Percentiles rank a stretch among this genome's conserved stretches.
Evolutionary conservation across 2,329 filamentous ascomycete genomes (phyloP).

Genomic region (Calycina herbarum): DNA sequence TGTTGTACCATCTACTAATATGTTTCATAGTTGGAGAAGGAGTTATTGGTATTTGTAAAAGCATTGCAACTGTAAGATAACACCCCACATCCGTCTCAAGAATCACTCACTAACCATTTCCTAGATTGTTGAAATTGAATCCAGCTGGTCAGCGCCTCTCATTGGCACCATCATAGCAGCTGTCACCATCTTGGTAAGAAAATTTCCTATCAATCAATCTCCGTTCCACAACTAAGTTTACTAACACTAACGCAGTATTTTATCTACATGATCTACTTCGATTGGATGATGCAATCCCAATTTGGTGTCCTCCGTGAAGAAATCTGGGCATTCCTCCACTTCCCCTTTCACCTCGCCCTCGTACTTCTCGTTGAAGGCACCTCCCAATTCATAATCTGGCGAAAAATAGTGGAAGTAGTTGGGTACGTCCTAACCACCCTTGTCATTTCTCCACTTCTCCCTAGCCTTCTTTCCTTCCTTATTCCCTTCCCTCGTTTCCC

Average conservation of each 20-base stretch:
- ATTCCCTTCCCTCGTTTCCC: no score
- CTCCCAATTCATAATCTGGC: slow-evolving; percentile 30
- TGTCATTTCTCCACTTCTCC: no score
- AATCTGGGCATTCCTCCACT: slow-evolving; percentile 50
- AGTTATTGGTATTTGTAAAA: slow-evolving; percentile 30
- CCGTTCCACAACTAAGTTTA: background rate
- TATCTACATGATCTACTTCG: slow-evolving; percentile 33
- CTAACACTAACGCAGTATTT: slow-evolving; percentile 23
- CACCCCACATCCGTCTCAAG: background rate
- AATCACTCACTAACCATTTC: background rate
- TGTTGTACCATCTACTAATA: background rate
- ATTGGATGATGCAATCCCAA: slow-evolving; percentile 23
- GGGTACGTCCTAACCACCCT: slow-evolving; percentile 12
- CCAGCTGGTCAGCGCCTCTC: slow-evolving; percentile 13
- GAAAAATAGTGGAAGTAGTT: slow-evolving; percentile 25
- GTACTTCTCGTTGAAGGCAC: slow-evolving; percentile 56
- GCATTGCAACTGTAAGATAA: slow-evolving; percentile 23
- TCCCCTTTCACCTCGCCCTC: slow-evolving; percentile 56
- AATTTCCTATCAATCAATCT: background rate
- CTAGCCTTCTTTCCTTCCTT: no score
- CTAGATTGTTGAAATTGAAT: slow-evolving; percentile 22
- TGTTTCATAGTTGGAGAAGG: slow-evolving; percentile 26
- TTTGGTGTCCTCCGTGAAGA: slow-evolving; percentile 27
- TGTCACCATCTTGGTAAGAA: slow-evolving; percentile 21
- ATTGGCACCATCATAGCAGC: slow-evolving; percentile 24